phyloP scores from a whole-genome alignment of 768 basidiomycete species.

The Amanita rimosa region DNA sequence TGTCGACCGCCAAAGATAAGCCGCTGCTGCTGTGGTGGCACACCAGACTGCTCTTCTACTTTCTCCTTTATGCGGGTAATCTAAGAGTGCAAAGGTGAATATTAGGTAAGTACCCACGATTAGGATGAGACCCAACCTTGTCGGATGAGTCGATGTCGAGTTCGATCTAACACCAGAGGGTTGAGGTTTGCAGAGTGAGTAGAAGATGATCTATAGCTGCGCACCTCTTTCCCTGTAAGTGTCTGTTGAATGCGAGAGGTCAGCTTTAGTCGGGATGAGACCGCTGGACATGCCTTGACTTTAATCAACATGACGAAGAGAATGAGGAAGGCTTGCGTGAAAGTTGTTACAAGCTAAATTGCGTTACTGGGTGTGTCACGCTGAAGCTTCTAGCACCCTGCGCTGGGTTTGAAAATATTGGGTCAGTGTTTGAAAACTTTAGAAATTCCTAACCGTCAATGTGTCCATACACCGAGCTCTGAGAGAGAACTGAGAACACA shows the following conservation, averaged over 20 bases:
- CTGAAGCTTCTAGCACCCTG: no score
- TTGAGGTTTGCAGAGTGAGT: conserved; percentile 2
- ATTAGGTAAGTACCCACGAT: neutral
- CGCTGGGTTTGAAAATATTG: no score
- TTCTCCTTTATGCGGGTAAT: conserved; percentile 93
- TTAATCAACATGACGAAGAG: conserved; percentile 61
- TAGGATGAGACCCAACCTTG: conserved; percentile 36
- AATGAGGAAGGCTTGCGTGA: no score
- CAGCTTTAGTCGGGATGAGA: neutral
- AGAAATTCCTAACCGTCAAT: no score
- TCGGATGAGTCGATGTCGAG: conserved; percentile 89
- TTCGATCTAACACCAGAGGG: conserved; percentile 52
- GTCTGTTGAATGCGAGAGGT: conserved; percentile 45
- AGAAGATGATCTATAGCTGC: conserved; percentile 7
- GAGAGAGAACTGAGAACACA: no score
- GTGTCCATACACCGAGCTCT: no score
- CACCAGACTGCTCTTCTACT: conserved; percentile 97
- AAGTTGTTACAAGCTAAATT: no score
- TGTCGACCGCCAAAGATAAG: conserved; percentile 90
- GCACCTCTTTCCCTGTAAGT: conserved; percentile 93
- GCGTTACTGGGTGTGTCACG: no score
- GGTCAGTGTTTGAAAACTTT: no score
- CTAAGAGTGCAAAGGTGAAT: conserved; percentile 27
- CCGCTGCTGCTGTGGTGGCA: conserved; percentile 92
- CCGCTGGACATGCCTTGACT: conserved; percentile 54